A percentile compares a stretch with the other conserved stretches of the same genome.
Conservation (phyloP, 345 rosid genomes). For the Carallia brachiata region DNA sequence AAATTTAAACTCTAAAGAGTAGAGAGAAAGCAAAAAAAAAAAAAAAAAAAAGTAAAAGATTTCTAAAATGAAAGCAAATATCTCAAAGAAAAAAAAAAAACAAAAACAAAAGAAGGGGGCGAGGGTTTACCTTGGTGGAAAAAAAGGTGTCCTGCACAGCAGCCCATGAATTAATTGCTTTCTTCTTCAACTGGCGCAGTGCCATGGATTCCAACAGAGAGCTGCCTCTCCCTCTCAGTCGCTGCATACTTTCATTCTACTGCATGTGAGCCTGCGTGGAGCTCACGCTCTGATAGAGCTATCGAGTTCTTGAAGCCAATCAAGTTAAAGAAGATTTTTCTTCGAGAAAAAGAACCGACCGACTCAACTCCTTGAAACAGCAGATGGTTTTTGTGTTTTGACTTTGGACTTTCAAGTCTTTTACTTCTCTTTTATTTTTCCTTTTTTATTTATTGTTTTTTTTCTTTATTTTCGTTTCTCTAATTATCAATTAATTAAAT, state of each 20-base stretch:
- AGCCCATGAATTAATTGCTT: slow-evolving; percentile 64
- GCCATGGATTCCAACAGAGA: slow-evolving; percentile 42
- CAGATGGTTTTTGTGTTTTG: no score
- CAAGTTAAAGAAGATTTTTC: no score
- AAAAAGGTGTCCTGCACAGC: slow-evolving; percentile 78
- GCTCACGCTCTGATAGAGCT: background rate
- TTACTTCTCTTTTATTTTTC: no score
- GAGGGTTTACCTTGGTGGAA: slow-evolving; percentile 64
- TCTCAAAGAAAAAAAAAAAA: background rate
- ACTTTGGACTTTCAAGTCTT: no score
- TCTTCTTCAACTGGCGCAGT: slow-evolving; percentile 60
- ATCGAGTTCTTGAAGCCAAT: background rate
- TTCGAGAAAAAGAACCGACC: no score
- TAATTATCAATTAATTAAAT: no score
- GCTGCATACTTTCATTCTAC: slow-evolving; percentile 47
- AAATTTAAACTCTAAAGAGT: background rate
- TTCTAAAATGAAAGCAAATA: background rate
- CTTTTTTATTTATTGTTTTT: no score
- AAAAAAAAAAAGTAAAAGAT: no score
- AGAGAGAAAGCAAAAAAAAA: background rate
- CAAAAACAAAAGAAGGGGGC: no score
- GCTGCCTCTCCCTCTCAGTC: slow-evolving; percentile 56
- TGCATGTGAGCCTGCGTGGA: background rate
- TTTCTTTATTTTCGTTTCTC: no score
- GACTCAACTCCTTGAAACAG: no score